Conservation (phyloP, 2,329 filamentous ascomycete genomes). For the Albifimbria verrucaria region DNA sequence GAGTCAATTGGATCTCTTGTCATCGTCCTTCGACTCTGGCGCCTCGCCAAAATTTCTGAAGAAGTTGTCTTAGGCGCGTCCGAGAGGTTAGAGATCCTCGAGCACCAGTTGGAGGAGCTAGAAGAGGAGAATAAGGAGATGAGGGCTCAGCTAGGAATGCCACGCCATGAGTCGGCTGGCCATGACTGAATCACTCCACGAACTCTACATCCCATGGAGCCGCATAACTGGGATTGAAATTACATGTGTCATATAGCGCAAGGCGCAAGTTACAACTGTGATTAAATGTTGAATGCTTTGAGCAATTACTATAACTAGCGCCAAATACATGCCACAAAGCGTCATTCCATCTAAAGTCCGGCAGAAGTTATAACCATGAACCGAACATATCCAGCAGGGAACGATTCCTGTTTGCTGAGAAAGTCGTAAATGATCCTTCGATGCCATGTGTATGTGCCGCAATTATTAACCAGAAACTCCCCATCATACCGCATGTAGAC, state of each 20-base stretch:
- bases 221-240: no score
- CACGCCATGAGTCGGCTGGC: neutral
- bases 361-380: neutral
- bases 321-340: no score
- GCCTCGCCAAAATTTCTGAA: slow-evolving; percentile 68
- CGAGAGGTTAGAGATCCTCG: slow-evolving; percentile 58
- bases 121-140: slow-evolving; percentile 39
- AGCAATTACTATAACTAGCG: no score
- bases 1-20: slow-evolving; percentile 66
- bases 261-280: no score
- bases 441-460: neutral
- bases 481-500: slow-evolving; percentile 15
- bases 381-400: neutral
- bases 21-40: slow-evolving; percentile 63
- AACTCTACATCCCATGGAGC: no score
- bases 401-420: neutral
- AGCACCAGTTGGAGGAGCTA: slow-evolving; percentile 48
- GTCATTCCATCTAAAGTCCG: neutral
- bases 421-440: neutral
- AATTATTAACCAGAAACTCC: slow-evolving; percentile 7
- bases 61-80: slow-evolving; percentile 62
- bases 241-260: no score
- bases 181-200: no score
- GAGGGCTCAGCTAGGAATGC: neutral
- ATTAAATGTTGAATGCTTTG: no score